A percentile compares a stretch with the other conserved stretches of the same genome.
These are phyloP conservation scores for Euphorbia celastroides DNA, from an alignment of 441 rosid genomes.

Conservation along the genomic window DNA sequence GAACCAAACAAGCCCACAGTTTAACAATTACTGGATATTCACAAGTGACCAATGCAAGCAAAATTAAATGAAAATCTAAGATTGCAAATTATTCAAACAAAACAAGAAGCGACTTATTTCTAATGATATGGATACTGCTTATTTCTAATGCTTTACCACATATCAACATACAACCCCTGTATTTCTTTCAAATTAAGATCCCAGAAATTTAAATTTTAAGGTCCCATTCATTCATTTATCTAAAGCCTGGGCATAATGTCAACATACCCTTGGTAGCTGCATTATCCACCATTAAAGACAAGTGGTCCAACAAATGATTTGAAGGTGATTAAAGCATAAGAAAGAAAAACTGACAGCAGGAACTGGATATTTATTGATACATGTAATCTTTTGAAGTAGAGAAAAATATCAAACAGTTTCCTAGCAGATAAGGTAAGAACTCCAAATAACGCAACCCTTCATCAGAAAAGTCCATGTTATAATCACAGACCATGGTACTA, in stretches of 20 bases:
- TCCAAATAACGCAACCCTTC: background rate
- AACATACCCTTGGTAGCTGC: background rate
- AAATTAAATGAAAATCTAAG: background rate
- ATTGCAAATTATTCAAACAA: slow-evolving; percentile 1
- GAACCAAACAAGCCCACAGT: too few species aligned
- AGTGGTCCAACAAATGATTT: background rate
- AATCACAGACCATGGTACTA: too few species aligned
- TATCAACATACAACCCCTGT: background rate
- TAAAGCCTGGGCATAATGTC: background rate
- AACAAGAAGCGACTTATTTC: background rate
- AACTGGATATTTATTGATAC: background rate
- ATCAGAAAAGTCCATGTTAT: background rate
- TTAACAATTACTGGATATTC: slow-evolving; percentile 79
- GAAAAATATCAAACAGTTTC: background rate
- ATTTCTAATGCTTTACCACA: background rate
- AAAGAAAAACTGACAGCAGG: background rate
- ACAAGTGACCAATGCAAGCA: background rate
- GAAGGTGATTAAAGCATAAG: background rate
- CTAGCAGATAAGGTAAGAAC: background rate
- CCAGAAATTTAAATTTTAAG: background rate
- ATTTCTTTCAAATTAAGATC: background rate
- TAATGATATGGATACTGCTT: background rate
- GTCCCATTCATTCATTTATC: background rate
- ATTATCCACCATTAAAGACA: background rate
- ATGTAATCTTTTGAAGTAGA: background rate